phyloP scores from a whole-genome alignment of 257 asterid species.

The Ilex aquifolium region DNA sequence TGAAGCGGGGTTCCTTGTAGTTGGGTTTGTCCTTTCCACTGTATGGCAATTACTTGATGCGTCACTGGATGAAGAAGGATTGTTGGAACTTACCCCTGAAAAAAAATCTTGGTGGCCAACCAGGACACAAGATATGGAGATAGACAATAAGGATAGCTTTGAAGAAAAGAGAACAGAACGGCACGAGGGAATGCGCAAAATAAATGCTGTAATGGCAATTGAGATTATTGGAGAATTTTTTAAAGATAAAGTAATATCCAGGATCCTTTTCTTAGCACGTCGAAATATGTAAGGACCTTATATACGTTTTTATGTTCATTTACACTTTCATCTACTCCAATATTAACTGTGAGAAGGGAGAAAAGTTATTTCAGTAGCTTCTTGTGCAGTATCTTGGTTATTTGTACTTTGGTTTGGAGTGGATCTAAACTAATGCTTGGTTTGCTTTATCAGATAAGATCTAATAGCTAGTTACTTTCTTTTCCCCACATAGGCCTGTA shows the following conservation, averaged over 20 bases:
- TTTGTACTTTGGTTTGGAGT: constrained; percentile 1
- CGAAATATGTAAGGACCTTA: constrained; percentile 67
- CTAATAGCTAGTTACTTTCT: background rate
- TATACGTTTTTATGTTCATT: constrained; percentile 13
- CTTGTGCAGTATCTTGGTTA: constrained; percentile 7
- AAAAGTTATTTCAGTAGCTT: constrained; percentile 9
- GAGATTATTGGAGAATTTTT: constrained; percentile 86
- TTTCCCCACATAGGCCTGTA: constrained; percentile 49
- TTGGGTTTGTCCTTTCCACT: constrained; percentile 55
- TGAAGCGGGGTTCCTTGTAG: constrained; percentile 77
- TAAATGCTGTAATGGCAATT: constrained; percentile 68
- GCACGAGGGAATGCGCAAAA: constrained; percentile 55
- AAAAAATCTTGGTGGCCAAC: constrained; percentile 79
- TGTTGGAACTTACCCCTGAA: constrained; percentile 67
- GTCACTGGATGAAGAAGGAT: constrained; percentile 84
- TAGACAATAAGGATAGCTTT: constrained; percentile 51
- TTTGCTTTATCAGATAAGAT: background rate
- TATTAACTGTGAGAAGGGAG: background rate
- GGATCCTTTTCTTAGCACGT: constrained; percentile 77
- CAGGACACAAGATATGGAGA: constrained; percentile 68
- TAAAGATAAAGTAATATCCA: constrained; percentile 51
- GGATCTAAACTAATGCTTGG: background rate
- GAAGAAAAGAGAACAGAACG: constrained; percentile 59
- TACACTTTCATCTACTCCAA: constrained; percentile 2
- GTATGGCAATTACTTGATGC: constrained; percentile 94